Percentiles rank a stretch among this genome's conserved stretches.
phyloP scores from a whole-genome alignment of 2,329 filamentous ascomycete genomes.

The Ceratocystis albifundus region DNA sequence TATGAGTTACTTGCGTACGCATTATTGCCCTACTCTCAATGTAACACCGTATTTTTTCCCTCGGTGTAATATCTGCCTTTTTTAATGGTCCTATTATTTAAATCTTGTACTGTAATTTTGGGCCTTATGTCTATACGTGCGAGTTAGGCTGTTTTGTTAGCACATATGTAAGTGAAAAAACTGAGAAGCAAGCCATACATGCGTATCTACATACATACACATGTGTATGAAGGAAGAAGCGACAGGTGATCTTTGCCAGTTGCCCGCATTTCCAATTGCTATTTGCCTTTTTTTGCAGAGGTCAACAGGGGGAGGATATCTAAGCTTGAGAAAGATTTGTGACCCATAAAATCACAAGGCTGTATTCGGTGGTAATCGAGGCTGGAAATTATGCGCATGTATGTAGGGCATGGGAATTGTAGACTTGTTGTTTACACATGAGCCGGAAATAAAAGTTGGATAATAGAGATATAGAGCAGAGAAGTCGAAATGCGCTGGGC shows the following conservation, averaged over 20 bases:
- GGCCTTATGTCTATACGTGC: background rate
- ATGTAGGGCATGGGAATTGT: background rate
- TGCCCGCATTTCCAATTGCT: background rate
- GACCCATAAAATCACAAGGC: too few species aligned
- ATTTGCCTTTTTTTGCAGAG: background rate
- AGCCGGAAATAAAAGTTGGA: too few species aligned
- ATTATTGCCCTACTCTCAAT: background rate
- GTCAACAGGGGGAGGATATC: too few species aligned
- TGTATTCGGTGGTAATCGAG: too few species aligned
- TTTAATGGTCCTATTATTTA: background rate
- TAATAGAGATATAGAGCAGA: too few species aligned
- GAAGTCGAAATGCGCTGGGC: too few species aligned
- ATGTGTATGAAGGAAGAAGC: background rate
- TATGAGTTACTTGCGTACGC: background rate
- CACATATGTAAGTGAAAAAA: background rate
- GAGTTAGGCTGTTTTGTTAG: background rate
- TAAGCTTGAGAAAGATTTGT: too few species aligned
- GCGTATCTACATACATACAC: background rate
- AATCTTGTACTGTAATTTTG: background rate
- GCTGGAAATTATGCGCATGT: background rate
- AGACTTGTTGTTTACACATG: too few species aligned
- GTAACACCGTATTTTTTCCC: background rate
- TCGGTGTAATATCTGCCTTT: background rate
- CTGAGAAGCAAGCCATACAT: background rate
- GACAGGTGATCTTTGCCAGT: background rate